phyloP scores from a whole-genome alignment of 176 grass and related monocot species.

The Eragrostis curvula region DNA sequence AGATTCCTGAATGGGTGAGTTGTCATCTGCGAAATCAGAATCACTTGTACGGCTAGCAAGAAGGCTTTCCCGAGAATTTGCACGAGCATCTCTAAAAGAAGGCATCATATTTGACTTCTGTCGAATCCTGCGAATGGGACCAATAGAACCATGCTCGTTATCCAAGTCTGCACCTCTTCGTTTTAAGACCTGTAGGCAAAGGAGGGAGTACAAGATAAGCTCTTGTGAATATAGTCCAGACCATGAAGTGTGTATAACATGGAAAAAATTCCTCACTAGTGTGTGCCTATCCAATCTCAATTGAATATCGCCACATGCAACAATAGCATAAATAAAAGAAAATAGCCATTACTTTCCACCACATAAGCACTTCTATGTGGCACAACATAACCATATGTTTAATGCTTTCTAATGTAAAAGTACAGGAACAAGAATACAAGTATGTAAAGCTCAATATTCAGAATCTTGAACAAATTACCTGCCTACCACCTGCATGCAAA shows the following conservation, averaged over 20 bases:
- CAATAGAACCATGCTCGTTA: slow-evolving; percentile 68
- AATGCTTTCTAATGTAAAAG: not conserved
- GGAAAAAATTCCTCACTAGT: not conserved
- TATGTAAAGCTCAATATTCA: not conserved
- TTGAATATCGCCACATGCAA: not conserved
- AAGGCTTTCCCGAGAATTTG: slow-evolving; percentile 51
- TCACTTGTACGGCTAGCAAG: slow-evolving; percentile 37
- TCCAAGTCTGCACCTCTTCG: slow-evolving; percentile 60
- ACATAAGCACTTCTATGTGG: not conserved
- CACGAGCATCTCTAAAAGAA: slow-evolving; percentile 48
- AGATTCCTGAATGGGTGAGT: slow-evolving; percentile 41
- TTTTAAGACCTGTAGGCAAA: slow-evolving; percentile 71
- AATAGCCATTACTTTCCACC: not conserved
- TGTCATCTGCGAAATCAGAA: slow-evolving; percentile 48
- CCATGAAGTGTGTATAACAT: not conserved
- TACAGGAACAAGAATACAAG: not conserved
- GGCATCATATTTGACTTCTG: slow-evolving; percentile 72
- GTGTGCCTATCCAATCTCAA: slow-evolving; percentile 8
- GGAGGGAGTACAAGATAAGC: slow-evolving; percentile 10
- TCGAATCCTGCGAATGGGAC: slow-evolving; percentile 84
- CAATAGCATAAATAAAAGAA: slow-evolving; percentile 12
- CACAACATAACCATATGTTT: not conserved
- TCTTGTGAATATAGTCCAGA: slow-evolving; percentile 18
- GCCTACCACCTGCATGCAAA: slow-evolving; percentile 45
- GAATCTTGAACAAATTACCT: slow-evolving; percentile 50